These are phyloP conservation scores for Solanum chmielewskii DNA, from an alignment of 257 asterid genomes.

Conservation along the genomic window DNA sequence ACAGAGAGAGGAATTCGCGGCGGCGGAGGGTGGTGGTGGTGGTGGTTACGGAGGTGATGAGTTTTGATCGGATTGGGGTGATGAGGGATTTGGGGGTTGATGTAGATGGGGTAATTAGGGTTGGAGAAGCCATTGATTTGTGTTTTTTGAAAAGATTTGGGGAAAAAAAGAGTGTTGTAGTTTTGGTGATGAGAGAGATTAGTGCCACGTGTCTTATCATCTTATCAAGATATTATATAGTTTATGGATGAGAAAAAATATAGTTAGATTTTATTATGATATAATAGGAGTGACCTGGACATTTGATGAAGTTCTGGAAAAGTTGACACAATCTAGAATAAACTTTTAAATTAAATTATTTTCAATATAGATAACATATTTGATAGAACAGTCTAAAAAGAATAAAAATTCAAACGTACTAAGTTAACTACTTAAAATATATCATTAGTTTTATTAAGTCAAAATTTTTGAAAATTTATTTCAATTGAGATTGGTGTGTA, in stretches of 20 bases:
- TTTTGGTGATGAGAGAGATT: constrained; percentile 5
- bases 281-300: not conserved
- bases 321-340: not conserved
- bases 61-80: constrained; percentile 24
- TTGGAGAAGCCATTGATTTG: constrained; percentile 53
- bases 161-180: not conserved
- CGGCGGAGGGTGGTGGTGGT: constrained; percentile 22
- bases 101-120: constrained; percentile 43
- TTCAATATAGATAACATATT: too few relatives aligned
- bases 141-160: not conserved
- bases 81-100: constrained; percentile 32
- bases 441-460: too few relatives aligned
- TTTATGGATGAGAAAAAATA: constrained; percentile 12
- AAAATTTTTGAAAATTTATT: too few relatives aligned
- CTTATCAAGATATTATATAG: constrained; percentile 38
- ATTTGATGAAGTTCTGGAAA: not conserved
- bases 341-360: too few relatives aligned
- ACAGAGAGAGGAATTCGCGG: constrained; percentile 39
- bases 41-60: not conserved
- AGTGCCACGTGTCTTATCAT: constrained; percentile 71
- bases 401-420: too few relatives aligned
- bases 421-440: too few relatives aligned
- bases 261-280: constrained; percentile 7
- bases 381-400: too few relatives aligned
- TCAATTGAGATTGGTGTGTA: too few relatives aligned